Evolutionary conservation across 352 stramenopile genomes (phyloP).

Genomic region (Globisporangium parvum): DNA sequence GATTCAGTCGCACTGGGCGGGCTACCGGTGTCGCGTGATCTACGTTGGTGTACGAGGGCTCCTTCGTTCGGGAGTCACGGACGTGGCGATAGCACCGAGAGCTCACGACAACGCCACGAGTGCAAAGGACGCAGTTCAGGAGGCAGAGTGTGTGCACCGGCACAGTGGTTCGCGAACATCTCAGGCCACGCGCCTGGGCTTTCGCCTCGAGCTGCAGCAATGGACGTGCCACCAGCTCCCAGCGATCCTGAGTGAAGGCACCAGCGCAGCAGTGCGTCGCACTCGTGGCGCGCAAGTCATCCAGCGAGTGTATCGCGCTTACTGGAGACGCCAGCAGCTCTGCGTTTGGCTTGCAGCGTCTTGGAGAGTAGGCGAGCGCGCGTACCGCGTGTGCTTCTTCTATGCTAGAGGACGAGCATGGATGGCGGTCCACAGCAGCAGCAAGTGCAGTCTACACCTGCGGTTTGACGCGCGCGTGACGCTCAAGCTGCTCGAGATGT

Average conservation of each 20-base stretch:
- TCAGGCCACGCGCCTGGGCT: constrained; percentile 6
- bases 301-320: constrained; percentile 22
- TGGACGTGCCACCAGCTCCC: constrained; percentile 35
- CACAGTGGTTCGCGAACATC: not conserved
- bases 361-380: not conserved
- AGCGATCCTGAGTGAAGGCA: constrained; percentile 25
- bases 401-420: constrained; percentile 39
- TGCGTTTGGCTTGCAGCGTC: constrained; percentile 14
- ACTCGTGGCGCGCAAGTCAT: constrained; percentile 21
- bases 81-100: not conserved
- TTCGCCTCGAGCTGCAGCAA: constrained; percentile 18
- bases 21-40: constrained; percentile 8
- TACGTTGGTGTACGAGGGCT: not conserved
- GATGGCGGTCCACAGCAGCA: constrained; percentile 10
- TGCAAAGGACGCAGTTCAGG: not conserved
- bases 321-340: constrained; percentile 15
- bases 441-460: constrained; percentile 10
- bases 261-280: constrained; percentile 21
- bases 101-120: not conserved
- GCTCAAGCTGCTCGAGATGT: constrained; percentile 33
- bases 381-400: constrained; percentile 23
- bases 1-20: constrained; percentile 11
- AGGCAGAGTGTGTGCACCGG: not conserved
- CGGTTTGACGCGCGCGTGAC: constrained; percentile 40
- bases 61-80: not conserved